phyloP scores from a whole-genome alignment of 1,284 basidiomycete genomes.

The Microbotryomycetes sp. region DNA sequence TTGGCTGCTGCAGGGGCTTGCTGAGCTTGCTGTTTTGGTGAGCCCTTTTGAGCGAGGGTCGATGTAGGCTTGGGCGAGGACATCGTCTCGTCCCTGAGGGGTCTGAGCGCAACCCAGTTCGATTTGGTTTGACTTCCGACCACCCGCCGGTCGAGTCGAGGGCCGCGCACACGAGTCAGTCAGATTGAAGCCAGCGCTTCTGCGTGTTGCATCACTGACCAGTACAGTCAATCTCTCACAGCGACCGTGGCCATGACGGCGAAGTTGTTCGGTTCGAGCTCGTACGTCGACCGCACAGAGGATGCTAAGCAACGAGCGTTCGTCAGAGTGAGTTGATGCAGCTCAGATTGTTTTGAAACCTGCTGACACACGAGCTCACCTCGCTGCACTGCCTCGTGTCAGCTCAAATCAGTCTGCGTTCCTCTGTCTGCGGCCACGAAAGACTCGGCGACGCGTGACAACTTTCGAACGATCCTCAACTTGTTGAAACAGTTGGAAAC shows the following conservation, averaged over 20 bases:
- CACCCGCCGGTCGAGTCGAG: not conserved
- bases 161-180: not conserved
- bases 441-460: constrained; percentile 49
- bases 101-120: not conserved
- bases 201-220: not conserved
- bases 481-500: constrained; percentile 54
- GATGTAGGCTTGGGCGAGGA: not conserved
- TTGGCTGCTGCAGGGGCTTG: not conserved
- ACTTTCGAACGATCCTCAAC: constrained; percentile 49
- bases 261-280: not conserved
- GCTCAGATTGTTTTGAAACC: not conserved
- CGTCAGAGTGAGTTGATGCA: not conserved
- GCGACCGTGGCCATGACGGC: not conserved
- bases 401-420: constrained; percentile 73
- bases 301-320: not conserved
- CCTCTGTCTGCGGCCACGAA: constrained; percentile 62
- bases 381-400: constrained; percentile 3
- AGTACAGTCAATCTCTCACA: not conserved
- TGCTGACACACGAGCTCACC: not conserved
- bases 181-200: not conserved
- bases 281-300: not conserved
- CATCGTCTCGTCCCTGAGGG: not conserved
- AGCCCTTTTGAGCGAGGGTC: not conserved
- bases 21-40: not conserved
- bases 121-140: not conserved